Conservation (phyloP, 2,329 filamentous ascomycete species). For the Sporothrix humicola region DNA sequence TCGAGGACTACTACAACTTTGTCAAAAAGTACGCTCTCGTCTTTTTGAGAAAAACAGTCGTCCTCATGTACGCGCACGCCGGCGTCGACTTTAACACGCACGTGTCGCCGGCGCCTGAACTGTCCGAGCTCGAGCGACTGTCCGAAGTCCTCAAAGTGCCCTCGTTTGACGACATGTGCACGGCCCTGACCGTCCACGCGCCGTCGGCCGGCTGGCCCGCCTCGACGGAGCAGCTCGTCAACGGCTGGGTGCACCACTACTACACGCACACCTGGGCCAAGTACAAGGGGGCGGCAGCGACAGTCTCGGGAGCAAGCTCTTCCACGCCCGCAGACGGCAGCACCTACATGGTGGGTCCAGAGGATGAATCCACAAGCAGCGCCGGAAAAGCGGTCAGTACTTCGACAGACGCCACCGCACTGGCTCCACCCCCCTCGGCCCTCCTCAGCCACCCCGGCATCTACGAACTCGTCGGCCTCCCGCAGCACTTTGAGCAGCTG, state of each 20-base stretch:
- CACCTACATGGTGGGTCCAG: neutral
- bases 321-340: neutral
- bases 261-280: constrained; percentile 40
- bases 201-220: constrained; percentile 57
- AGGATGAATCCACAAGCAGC: too few species aligned
- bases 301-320: neutral
- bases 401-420: constrained; percentile 35
- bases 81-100: constrained; percentile 85
- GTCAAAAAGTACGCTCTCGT: constrained; percentile 84
- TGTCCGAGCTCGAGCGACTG: constrained; percentile 81
- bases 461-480: constrained; percentile 90
- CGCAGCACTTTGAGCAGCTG: constrained; percentile 87
- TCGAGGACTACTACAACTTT: constrained; percentile 63
- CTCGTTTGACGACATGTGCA: constrained; percentile 78
- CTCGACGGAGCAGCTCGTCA: constrained; percentile 53
- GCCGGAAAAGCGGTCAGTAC: constrained; percentile 22
- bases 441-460: constrained; percentile 81
- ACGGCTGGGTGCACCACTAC: constrained; percentile 74
- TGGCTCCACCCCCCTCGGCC: constrained; percentile 47
- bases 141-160: constrained; percentile 77
- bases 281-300: constrained; percentile 22
- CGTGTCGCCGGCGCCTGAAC: constrained; percentile 65
- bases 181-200: constrained; percentile 58
- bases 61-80: constrained; percentile 86
- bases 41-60: constrained; percentile 82